phyloP scores from a whole-genome alignment of 306 rosid genomes.

The Vigna trinervia region DNA sequence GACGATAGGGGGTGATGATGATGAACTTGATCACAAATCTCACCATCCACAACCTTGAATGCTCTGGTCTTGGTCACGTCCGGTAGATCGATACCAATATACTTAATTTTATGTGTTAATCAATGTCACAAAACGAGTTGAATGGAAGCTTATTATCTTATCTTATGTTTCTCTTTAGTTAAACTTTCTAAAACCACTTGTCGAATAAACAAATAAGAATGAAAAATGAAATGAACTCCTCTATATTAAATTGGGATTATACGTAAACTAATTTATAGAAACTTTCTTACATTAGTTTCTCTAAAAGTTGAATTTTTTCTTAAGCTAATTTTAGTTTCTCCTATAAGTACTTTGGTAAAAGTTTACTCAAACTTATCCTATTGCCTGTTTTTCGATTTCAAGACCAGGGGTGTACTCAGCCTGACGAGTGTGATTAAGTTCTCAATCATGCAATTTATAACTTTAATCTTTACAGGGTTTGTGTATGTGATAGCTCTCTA shows the following conservation, averaged over 20 bases:
- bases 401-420: background rate
- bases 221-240: too few relatives aligned
- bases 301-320: too few relatives aligned
- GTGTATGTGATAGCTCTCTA: background rate
- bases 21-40: too few relatives aligned
- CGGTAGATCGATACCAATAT: too few relatives aligned
- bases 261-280: too few relatives aligned
- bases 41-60: too few relatives aligned
- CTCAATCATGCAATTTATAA: slow-evolving; percentile 9
- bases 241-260: background rate
- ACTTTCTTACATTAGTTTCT: background rate
- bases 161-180: too few relatives aligned
- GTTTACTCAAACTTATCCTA: background rate
- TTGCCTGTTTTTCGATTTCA: slow-evolving; percentile 7
- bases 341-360: background rate
- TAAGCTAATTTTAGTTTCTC: background rate
- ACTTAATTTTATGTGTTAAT: background rate
- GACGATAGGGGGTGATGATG: too few relatives aligned
- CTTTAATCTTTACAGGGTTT: background rate
- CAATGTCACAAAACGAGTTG: slow-evolving; percentile 14
- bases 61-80: too few relatives aligned
- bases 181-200: too few relatives aligned
- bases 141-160: slow-evolving; percentile 11
- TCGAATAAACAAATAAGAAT: too few relatives aligned
- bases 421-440: background rate